Evolutionary conservation across 1,284 basidiomycete species (phyloP).

Genomic region (Heterobasidion irregulare): DNA sequence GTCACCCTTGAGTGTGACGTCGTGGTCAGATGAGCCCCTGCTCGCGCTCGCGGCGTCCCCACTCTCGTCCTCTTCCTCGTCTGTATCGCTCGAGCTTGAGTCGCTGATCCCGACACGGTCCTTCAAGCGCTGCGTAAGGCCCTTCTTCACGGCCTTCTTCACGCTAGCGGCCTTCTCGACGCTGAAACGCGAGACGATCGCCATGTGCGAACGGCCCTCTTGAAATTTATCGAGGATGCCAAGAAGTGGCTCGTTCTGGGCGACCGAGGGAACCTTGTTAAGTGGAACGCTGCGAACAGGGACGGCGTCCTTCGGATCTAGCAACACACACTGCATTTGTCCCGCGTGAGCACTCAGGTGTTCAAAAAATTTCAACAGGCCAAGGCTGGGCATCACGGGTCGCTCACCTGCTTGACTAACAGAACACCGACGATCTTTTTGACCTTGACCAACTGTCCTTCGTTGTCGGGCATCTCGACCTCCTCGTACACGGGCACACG

Average conservation of each 20-base stretch:
- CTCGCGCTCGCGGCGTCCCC: not conserved
- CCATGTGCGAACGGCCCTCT: conserved; percentile 88
- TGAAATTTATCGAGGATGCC: conserved; percentile 88
- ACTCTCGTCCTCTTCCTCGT: not conserved
- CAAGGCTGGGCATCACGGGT: not conserved
- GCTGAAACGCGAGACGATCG: conserved; percentile 67
- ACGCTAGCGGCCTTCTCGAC: conserved; percentile 47
- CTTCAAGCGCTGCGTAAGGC: conserved; percentile 62
- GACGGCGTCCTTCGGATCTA: conserved; percentile 82
- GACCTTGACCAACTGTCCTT: conserved; percentile 32
- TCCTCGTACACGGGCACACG: conserved; percentile 71
- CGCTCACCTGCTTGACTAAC: conserved; percentile 60
- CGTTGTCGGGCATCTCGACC: conserved; percentile 44
- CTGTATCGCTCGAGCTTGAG: conserved; percentile 23
- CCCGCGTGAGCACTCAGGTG: too few species aligned
- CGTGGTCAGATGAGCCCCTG: conserved; percentile 26
- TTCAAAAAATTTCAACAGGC: not conserved
- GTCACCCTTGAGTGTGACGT: conserved; percentile 25
- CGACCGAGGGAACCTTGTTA: conserved; percentile 82
- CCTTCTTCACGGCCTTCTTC: conserved; percentile 61
- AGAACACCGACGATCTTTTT: conserved; percentile 80
- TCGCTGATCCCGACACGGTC: conserved; percentile 61
- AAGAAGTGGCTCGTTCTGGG: conserved; percentile 79
- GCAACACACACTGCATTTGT: conserved; percentile 56
- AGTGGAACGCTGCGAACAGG: conserved; percentile 74